Percentiles rank a stretch among this genome's conserved stretches.
Conservation (phyloP, 441 rosid genomes). For the Hura crepitans region DNA sequence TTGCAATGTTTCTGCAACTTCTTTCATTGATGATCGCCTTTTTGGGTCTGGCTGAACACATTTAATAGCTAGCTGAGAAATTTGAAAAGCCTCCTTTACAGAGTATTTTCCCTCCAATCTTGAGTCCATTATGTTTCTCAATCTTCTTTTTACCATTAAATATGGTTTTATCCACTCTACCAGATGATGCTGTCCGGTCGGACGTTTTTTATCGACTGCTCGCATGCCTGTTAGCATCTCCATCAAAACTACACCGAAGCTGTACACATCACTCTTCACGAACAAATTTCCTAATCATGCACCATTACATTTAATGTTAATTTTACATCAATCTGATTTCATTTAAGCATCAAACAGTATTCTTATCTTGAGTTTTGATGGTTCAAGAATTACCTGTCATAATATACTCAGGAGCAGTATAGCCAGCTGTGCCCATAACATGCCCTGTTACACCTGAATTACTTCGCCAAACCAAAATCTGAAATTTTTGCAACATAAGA, state of each 20-base stretch:
- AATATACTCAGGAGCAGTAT: conserved; percentile 73
- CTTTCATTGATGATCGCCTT: conserved; percentile 7
- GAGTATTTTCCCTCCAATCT: conserved; percentile 12
- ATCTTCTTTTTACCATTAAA: background rate
- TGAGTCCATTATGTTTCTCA: background rate
- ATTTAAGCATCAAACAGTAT: background rate
- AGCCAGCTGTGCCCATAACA: conserved; percentile 75
- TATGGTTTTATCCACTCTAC: background rate
- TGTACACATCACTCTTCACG: conserved; percentile 16
- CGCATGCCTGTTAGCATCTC: conserved; percentile 13
- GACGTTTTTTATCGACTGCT: background rate
- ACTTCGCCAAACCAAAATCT: conserved; percentile 77
- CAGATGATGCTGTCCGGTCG: background rate
- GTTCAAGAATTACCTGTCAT: conserved; percentile 47
- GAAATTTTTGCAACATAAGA: conserved; percentile 61
- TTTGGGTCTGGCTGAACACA: background rate
- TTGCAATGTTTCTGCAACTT: conserved; percentile 1
- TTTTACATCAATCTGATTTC: background rate
- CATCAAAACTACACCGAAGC: conserved; percentile 12
- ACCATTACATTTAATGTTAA: background rate
- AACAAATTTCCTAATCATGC: conserved; percentile 2
- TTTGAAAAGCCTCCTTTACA: background rate
- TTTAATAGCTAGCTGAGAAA: background rate
- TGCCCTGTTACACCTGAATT: conserved; percentile 59
- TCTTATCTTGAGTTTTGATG: background rate